These are phyloP conservation scores for Ceratocystis cubensis DNA, from an alignment of 2,329 filamentous ascomycete genomes.

Conservation along the genomic window DNA sequence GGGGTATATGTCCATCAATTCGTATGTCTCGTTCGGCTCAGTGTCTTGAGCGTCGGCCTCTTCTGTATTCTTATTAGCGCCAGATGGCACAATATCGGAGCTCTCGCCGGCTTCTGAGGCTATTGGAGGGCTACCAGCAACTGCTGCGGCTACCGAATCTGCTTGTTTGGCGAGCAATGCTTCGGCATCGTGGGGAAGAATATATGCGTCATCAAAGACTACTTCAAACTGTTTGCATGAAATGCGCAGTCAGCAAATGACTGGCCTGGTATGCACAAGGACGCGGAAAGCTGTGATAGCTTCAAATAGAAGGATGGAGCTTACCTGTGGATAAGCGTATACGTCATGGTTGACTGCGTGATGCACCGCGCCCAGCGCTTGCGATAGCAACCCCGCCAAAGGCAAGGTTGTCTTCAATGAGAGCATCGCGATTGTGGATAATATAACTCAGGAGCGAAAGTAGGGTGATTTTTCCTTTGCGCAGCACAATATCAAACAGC, in stretches of 20 bases:
- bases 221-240: conserved; percentile 56
- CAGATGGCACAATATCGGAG: conserved; percentile 31
- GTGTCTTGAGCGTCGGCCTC: conserved; percentile 21
- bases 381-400: conserved; percentile 35
- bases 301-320: conserved; percentile 23
- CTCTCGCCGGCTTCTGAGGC: not conserved
- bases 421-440: not conserved
- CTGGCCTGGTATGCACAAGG: not conserved
- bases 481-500: not conserved
- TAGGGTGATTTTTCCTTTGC: not conserved
- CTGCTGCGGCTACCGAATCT: conserved; percentile 26
- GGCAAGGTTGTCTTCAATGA: conserved; percentile 27
- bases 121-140: conserved; percentile 3
- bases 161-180: conserved; percentile 39
- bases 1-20: conserved; percentile 59
- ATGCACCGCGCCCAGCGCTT: conserved; percentile 31
- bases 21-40: conserved; percentile 39
- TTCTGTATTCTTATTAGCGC: conserved; percentile 13
- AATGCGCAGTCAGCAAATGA: conserved; percentile 4
- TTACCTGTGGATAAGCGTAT: conserved; percentile 73
- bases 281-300: not conserved
- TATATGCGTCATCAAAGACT: conserved; percentile 57
- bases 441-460: not conserved
- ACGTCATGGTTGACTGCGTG: conserved; percentile 60
- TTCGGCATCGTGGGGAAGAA: conserved; percentile 58